Evolutionary conservation across 1,284 basidiomycete genomes (phyloP).

Genomic region (Prillingera fragicola): DNA sequence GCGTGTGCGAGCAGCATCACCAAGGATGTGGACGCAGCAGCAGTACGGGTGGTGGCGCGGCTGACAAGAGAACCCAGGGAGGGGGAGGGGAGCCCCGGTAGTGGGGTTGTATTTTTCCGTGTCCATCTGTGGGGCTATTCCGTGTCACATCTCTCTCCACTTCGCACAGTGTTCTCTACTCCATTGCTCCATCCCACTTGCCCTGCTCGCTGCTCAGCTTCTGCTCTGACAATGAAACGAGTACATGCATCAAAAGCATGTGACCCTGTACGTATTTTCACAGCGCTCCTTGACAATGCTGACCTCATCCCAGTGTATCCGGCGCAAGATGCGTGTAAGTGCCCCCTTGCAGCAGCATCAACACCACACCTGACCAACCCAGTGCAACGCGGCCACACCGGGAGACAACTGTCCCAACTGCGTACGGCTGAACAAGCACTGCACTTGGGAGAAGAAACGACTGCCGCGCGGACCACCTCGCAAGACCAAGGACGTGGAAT

Average conservation of each 20-base stretch:
- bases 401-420: background rate
- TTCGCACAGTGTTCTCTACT: too few species aligned
- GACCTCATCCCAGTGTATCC: background rate
- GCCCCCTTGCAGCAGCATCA: background rate
- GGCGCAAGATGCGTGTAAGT: background rate
- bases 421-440: background rate
- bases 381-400: background rate
- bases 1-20: too few species aligned
- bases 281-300: background rate
- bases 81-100: too few species aligned
- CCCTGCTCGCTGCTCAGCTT: too few species aligned
- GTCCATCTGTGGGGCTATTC: too few species aligned
- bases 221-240: background rate
- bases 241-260: background rate
- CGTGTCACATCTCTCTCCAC: too few species aligned
- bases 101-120: too few species aligned
- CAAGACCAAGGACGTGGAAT: background rate
- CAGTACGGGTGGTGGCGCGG: too few species aligned
- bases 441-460: background rate
- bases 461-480: background rate
- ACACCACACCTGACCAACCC: too few species aligned
- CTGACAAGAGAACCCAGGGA: too few species aligned
- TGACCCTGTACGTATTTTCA: background rate
- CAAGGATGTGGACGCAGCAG: too few species aligned
- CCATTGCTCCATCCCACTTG: too few species aligned